phyloP scores from a whole-genome alignment of 257 asterid genomes.

The Solanum bulbocastanum region DNA sequence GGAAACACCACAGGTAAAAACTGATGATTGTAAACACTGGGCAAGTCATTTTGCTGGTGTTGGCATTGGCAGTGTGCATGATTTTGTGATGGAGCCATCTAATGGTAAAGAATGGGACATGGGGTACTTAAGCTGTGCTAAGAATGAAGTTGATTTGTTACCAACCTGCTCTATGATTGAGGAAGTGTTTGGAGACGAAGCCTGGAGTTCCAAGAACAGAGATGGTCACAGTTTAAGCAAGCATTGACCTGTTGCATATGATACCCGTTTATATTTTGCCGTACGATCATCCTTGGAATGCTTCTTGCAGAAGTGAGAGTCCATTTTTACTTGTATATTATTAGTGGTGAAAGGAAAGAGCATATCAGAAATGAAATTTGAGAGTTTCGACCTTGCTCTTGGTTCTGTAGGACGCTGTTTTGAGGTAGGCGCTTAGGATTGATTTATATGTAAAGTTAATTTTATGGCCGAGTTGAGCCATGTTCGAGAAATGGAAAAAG shows the following conservation, averaged over 20 bases:
- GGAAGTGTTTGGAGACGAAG: constrained; percentile 38
- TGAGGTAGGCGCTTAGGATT: not conserved
- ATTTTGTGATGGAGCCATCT: constrained; percentile 12
- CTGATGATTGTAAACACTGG: constrained; percentile 11
- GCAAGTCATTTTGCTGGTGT: constrained; percentile 1
- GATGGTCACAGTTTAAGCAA: constrained; percentile 11
- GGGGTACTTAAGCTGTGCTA: constrained; percentile 13
- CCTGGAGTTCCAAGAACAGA: constrained; percentile 16
- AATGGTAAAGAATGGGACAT: constrained; percentile 28
- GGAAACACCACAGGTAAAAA: not conserved
- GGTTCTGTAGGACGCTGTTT: not conserved
- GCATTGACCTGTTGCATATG: not conserved
- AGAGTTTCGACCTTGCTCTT: not conserved
- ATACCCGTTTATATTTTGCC: not conserved
- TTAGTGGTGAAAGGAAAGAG: not conserved
- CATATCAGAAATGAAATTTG: not conserved
- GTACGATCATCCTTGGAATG: not conserved
- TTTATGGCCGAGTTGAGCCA: constrained; percentile 1
- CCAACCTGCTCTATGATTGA: constrained; percentile 38
- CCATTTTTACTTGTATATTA: not conserved
- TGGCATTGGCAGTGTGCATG: constrained; percentile 5
- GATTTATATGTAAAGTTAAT: not conserved
- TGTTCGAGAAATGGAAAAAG: not conserved
- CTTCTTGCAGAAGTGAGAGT: not conserved
- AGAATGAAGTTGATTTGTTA: constrained; percentile 25